Evolutionary conservation across 2,329 filamentous ascomycete species (phyloP).

Genomic region (Sarocladiaceae sp.): DNA sequence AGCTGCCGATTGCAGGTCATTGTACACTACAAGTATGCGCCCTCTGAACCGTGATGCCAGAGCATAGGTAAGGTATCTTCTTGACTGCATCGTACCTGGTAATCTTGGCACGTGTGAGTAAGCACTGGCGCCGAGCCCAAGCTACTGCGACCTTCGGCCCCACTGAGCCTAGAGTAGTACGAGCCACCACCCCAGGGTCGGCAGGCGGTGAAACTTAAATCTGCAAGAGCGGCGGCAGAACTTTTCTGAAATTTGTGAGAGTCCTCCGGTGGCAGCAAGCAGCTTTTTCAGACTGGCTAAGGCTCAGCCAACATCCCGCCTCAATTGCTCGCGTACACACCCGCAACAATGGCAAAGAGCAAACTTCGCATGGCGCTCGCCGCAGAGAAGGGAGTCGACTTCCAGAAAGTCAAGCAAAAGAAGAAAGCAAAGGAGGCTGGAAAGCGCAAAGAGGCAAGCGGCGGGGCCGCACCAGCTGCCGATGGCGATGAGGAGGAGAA

Average conservation of each 20-base stretch:
- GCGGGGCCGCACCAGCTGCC: slow-evolving; percentile 7
- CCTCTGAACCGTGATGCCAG: too few relatives aligned
- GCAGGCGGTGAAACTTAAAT: slow-evolving; percentile 4
- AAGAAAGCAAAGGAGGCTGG: slow-evolving; percentile 42
- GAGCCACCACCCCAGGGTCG: not conserved
- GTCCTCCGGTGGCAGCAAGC: not conserved
- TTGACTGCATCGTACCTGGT: too few relatives aligned
- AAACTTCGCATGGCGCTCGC: slow-evolving; percentile 51
- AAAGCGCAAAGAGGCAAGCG: slow-evolving; percentile 29
- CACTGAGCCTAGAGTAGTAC: too few relatives aligned
- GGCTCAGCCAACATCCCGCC: not conserved
- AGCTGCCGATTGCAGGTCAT: too few relatives aligned
- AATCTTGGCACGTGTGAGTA: too few relatives aligned
- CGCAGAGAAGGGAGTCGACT: slow-evolving; percentile 51
- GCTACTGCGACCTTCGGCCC: too few relatives aligned
- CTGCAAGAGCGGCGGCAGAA: not conserved
- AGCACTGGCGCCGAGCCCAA: too few relatives aligned
- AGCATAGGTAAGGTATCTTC: too few relatives aligned
- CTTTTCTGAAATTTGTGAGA: slow-evolving; percentile 9
- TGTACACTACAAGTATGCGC: too few relatives aligned
- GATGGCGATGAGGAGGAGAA: slow-evolving; percentile 19
- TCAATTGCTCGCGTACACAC: not conserved
- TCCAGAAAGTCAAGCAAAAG: slow-evolving; percentile 46
- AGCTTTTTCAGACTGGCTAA: slow-evolving; percentile 1
- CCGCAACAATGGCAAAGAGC: slow-evolving; percentile 36